These are phyloP conservation scores for Gymnopilus dilepis DNA, from an alignment of 768 basidiomycete genomes.

Conservation along the genomic window DNA sequence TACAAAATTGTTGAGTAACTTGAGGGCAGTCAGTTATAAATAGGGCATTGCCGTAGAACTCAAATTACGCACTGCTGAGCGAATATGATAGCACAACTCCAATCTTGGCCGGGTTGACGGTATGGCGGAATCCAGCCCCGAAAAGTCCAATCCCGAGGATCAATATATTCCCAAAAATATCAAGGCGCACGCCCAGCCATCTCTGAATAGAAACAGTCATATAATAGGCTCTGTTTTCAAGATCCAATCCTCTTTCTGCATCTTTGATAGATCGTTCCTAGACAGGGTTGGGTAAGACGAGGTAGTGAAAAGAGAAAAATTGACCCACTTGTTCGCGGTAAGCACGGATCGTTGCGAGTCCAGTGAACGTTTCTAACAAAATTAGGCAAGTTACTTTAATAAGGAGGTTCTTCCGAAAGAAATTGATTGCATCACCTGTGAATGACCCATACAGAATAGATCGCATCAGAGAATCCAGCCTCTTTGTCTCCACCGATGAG, in stretches of 20 bases:
- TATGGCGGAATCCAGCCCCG: constrained; percentile 66
- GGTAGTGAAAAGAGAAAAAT: not conserved
- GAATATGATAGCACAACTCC: constrained; percentile 61
- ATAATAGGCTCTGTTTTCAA: constrained; percentile 68
- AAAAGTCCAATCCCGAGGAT: constrained; percentile 77
- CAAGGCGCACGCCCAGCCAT: constrained; percentile 68
- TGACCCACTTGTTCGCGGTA: constrained; percentile 56
- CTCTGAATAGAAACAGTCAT: constrained; percentile 71
- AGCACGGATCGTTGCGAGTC: constrained; percentile 66
- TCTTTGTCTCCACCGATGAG: constrained; percentile 67
- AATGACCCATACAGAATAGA: constrained; percentile 63
- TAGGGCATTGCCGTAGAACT: not conserved
- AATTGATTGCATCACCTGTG: constrained; percentile 44
- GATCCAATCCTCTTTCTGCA: constrained; percentile 59
- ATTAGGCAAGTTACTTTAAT: not conserved
- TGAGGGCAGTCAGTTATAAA: not conserved
- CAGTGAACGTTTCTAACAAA: constrained; percentile 60
- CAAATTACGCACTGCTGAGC: constrained; percentile 44
- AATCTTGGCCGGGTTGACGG: constrained; percentile 59
- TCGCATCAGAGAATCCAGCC: constrained; percentile 65
- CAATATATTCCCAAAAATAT: constrained; percentile 69
- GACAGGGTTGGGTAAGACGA: not conserved
- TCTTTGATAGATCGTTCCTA: constrained; percentile 55
- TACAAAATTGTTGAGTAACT: constrained; percentile 56
- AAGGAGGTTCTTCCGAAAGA: not conserved